Evolutionary conservation across 2,329 filamentous ascomycete genomes (phyloP).

Genomic region (Aspergillus fumigatiaffinis): DNA sequence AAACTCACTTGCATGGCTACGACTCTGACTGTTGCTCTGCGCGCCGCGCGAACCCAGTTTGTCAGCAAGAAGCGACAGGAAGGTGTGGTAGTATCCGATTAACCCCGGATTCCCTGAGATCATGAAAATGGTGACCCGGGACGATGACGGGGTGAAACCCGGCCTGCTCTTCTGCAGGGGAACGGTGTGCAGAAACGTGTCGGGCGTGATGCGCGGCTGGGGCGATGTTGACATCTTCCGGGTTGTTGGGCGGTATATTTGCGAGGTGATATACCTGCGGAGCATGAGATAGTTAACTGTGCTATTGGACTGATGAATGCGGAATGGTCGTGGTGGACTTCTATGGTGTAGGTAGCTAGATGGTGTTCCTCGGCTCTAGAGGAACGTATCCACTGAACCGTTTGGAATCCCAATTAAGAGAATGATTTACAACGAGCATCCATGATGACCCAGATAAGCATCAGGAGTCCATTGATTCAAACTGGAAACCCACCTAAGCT

Average conservation of each 20-base stretch:
- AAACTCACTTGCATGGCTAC: slow-evolving; percentile 6
- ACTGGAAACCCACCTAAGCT: neutral
- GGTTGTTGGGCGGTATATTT: neutral
- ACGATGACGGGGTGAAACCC: neutral
- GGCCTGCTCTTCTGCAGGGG: slow-evolving; percentile 7
- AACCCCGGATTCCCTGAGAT: slow-evolving; percentile 51
- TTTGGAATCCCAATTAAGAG: neutral
- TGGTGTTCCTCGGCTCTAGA: neutral
- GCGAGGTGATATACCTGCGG: neutral
- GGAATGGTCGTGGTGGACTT: neutral
- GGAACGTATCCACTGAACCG: too few species aligned
- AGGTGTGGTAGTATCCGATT: slow-evolving; percentile 47
- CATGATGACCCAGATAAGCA: neutral
- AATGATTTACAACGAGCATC: too few species aligned
- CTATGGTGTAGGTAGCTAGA: neutral
- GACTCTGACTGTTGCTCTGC: neutral
- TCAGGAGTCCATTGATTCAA: neutral
- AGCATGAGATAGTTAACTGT: neutral
- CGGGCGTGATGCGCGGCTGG: slow-evolving; percentile 23
- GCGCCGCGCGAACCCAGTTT: slow-evolving; percentile 11
- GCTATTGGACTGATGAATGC: neutral
- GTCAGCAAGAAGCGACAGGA: slow-evolving; percentile 36
- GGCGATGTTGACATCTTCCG: slow-evolving; percentile 12
- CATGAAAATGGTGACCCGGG: slow-evolving; percentile 38
- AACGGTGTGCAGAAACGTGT: slow-evolving; percentile 29